phyloP scores from a whole-genome alignment of 2,329 filamentous ascomycete genomes.

The Cytospora mali region DNA sequence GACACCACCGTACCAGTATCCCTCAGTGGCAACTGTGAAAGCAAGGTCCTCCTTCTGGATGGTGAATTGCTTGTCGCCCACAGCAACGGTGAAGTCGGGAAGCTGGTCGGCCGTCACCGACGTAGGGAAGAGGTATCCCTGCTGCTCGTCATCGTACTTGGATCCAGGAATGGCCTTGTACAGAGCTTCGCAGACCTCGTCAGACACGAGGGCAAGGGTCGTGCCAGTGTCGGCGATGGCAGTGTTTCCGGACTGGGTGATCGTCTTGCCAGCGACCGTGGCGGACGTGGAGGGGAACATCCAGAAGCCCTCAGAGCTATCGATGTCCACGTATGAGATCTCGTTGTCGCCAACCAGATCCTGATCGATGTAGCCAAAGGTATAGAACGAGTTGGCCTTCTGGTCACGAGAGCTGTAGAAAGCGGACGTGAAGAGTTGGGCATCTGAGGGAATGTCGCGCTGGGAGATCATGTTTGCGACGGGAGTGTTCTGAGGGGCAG shows the following conservation, averaged over 20 bases:
- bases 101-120: slow-evolving; percentile 53
- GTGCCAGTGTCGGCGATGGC: slow-evolving; percentile 75
- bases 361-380: slow-evolving; percentile 72
- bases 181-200: slow-evolving; percentile 61
- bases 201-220: slow-evolving; percentile 66
- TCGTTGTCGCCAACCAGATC: slow-evolving; percentile 58
- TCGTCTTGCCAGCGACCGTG: slow-evolving; percentile 57
- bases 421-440: slow-evolving; percentile 66
- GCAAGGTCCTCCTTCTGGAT: slow-evolving; percentile 52
- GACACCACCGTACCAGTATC: slow-evolving; percentile 64
- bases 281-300: slow-evolving; percentile 60
- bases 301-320: slow-evolving; percentile 71
- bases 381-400: slow-evolving; percentile 63
- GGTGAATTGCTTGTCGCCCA: slow-evolving; percentile 62
- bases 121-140: slow-evolving; percentile 67
- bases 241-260: slow-evolving; percentile 57
- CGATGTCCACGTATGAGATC: slow-evolving; percentile 62
- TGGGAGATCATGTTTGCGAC: slow-evolving; percentile 69
- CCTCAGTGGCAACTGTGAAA: slow-evolving; percentile 42
- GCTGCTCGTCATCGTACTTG: slow-evolving; percentile 55
- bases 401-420: slow-evolving; percentile 60
- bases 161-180: slow-evolving; percentile 67
- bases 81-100: slow-evolving; percentile 63
- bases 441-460: slow-evolving; percentile 47
- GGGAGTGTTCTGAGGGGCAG: slow-evolving; percentile 59